phyloP scores from a whole-genome alignment of 768 basidiomycete genomes.

The Suillus clintonianus region DNA sequence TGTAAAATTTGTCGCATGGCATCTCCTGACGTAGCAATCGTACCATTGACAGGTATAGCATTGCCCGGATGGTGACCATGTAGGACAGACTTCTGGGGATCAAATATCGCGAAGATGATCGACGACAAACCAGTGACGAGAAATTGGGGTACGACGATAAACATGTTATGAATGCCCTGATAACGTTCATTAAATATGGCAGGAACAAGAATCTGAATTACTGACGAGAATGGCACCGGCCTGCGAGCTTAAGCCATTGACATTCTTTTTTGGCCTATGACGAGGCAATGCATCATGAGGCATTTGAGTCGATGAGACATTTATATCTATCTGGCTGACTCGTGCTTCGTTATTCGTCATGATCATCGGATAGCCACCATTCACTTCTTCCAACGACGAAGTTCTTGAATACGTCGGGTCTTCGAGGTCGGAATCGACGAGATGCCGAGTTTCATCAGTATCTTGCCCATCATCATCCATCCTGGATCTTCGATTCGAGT shows the following conservation, averaged over 20 bases:
- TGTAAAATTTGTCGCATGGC: constrained; percentile 8
- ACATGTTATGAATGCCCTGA: constrained; percentile 94
- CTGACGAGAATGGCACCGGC: constrained; percentile 86
- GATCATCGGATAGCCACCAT: constrained; percentile 24
- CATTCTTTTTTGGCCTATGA: constrained; percentile 5
- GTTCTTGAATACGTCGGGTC: constrained; percentile 16
- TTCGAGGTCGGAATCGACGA: constrained; percentile 22
- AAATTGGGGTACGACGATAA: constrained; percentile 93
- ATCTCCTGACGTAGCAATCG: constrained; percentile 8
- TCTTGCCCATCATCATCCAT: constrained; percentile 19
- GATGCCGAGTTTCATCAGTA: constrained; percentile 27
- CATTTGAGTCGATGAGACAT: constrained; percentile 12
- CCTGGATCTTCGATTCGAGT: constrained; percentile 14
- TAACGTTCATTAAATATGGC: not conserved
- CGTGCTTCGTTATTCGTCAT: constrained; percentile 50
- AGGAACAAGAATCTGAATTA: constrained; percentile 14
- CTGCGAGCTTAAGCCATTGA: constrained; percentile 64
- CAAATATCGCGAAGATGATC: constrained; percentile 83
- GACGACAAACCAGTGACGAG: constrained; percentile 86
- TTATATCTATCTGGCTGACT: constrained; percentile 47
- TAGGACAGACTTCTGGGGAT: constrained; percentile 54
- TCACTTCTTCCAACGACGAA: constrained; percentile 10
- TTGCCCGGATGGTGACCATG: constrained; percentile 34
- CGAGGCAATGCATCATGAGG: constrained; percentile 10
- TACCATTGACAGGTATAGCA: constrained; percentile 11